Evolutionary conservation across 1,139 yeast species (phyloP), one percentile per base, ranked within the genome.

Genomic region (Saccharomyces hybrid): DNA sequence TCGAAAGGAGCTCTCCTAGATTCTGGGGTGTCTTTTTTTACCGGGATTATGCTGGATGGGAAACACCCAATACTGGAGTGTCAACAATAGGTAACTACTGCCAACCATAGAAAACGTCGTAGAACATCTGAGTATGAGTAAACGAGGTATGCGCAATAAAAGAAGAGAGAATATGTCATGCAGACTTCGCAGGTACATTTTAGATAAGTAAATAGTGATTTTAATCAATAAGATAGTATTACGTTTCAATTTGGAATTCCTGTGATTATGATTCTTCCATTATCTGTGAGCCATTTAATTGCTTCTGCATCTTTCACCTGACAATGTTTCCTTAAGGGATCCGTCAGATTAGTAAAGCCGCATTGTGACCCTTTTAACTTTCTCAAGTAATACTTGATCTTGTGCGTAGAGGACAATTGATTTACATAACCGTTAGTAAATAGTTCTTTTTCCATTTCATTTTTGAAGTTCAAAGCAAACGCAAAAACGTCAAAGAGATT

Each of bases 301-400:
- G 38, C 49, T 11, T 47, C 38, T 13, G 44, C 27, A 20, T 60
- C 60, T 16, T 50, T 34, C 8, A 27, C 20, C 11, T 53, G 59
- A 46, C 61, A 58, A 31, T 54, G 51, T 27, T 62, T 64, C 51
- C 69, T 62, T 34, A 74, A 49, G n/a, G 62, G 62, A 44, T 67
- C 68, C 29, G 62, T 60, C 49, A 72, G 71, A 7, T 64, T 61
- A 0, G 64, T 55, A 50, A 73, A 58, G 49, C 68, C 54, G 11
- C 73, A 64, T 49, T 69, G 59, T 6, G 71, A 60, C 4, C 82
- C 83, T 53, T 73, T 76, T 38, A 79, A 59, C 59, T 79, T 79
- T 49, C 82, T 69, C 52, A 79, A 58, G 52, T 73, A 75, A 56
- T 74, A 77, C 50, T 75, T 71, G 28, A 78, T 53, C 51, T 68